phyloP scores from a whole-genome alignment of 208 protist species.

The Endotrypanum monterogeii region DNA sequence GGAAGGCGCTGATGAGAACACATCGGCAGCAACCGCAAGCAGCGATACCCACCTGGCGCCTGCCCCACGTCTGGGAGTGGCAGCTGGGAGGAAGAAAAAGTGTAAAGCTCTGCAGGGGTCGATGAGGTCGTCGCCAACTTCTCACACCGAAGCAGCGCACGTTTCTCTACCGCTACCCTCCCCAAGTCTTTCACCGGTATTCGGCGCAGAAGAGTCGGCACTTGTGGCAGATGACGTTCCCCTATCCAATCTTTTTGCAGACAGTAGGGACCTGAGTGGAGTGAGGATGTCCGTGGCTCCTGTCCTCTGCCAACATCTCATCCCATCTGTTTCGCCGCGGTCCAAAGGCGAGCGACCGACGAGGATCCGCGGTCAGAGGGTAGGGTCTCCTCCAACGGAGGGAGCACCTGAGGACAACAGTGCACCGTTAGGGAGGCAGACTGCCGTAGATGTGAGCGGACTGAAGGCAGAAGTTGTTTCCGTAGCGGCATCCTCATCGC shows the following conservation, averaged over 20 bases:
- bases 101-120: neutral
- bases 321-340: neutral
- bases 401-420: neutral
- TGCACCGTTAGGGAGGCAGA: neutral
- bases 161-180: neutral
- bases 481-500: neutral
- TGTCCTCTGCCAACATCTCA: neutral
- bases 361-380: neutral
- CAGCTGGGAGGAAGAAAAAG: neutral
- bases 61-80: neutral
- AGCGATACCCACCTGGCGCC: neutral
- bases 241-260: neutral
- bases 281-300: neutral
- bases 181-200: neutral
- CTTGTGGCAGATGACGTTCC: conserved; percentile 1
- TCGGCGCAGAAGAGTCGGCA: neutral
- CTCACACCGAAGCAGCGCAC: neutral
- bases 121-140: neutral
- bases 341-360: neutral
- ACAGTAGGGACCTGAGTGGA: neutral
- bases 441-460: neutral
- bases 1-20: neutral
- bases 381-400: neutral
- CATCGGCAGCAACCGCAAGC: neutral
- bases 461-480: neutral